phyloP scores from a whole-genome alignment of 345 rosid species.

The Eucalyptus dawsonii region DNA sequence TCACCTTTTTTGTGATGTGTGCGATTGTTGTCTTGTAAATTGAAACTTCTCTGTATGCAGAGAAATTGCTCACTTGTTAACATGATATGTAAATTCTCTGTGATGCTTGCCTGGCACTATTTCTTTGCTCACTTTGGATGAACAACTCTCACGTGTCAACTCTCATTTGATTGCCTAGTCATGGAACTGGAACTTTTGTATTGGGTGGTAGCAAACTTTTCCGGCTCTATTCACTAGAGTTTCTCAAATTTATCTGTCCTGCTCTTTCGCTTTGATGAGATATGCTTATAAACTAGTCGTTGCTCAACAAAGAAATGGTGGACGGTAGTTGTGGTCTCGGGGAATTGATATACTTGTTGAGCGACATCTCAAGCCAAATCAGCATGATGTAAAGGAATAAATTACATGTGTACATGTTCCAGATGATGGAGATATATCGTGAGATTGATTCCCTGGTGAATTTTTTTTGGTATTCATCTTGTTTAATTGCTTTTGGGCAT shows the following conservation, averaged over 20 bases:
- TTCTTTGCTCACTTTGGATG: background rate
- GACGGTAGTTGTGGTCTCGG: background rate
- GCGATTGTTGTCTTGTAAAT: background rate
- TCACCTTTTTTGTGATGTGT: background rate
- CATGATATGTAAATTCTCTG: background rate
- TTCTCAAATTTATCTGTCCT: background rate
- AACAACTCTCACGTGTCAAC: background rate
- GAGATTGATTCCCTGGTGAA: background rate
- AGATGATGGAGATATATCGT: background rate
- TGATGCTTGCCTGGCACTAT: background rate
- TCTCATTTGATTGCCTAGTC: background rate
- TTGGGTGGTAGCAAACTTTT: background rate
- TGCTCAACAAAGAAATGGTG: background rate
- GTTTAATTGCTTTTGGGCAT: background rate
- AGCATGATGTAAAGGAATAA: background rate
- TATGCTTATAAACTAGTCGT: background rate
- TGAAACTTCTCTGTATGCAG: background rate
- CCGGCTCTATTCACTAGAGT: background rate
- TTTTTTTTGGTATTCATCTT: background rate
- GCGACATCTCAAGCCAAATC: background rate
- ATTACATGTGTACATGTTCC: background rate
- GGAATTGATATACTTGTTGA: background rate
- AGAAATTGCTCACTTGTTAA: background rate
- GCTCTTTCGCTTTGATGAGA: background rate
- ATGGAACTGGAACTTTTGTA: background rate